Conservation (phyloP, 495 filamentous ascomycete species). For the Aspergillus sclerotiicarbonarius region DNA sequence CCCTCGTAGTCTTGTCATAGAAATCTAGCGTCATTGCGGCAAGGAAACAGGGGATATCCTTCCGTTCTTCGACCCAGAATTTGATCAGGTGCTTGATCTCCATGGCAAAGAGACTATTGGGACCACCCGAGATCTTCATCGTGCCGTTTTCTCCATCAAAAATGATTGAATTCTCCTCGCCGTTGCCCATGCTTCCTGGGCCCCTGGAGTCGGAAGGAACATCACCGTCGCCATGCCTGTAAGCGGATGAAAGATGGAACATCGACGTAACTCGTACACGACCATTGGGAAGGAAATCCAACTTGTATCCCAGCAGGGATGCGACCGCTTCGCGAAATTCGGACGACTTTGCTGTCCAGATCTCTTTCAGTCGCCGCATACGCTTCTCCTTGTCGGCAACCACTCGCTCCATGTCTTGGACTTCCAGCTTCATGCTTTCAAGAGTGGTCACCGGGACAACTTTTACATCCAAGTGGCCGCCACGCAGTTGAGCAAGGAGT, state of each 20-base stretch:
- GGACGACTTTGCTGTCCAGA: slow-evolving; percentile 80
- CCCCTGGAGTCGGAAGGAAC: slow-evolving; percentile 42
- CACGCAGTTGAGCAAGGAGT: slow-evolving; percentile 73
- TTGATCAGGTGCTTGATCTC: slow-evolving; percentile 79
- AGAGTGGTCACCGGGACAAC: slow-evolving; percentile 74
- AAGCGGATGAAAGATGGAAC: slow-evolving; percentile 62
- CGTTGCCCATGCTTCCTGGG: slow-evolving; percentile 58
- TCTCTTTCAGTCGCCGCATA: slow-evolving; percentile 79
- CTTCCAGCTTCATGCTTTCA: slow-evolving; percentile 66
- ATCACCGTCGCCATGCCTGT: slow-evolving; percentile 54
- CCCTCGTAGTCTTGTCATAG: slow-evolving; percentile 75
- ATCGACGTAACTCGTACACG: slow-evolving; percentile 82
- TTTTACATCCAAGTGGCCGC: slow-evolving; percentile 41
- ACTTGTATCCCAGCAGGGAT: slow-evolving; percentile 83
- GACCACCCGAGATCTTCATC: slow-evolving; percentile 95
- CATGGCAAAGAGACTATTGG: slow-evolving; percentile 77
- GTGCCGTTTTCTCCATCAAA: slow-evolving; percentile 96
- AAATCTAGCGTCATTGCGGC: slow-evolving; percentile 88
- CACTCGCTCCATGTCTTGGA: slow-evolving; percentile 65
- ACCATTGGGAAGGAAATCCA: slow-evolving; percentile 90
- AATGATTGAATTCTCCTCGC: slow-evolving; percentile 74
- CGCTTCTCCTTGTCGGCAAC: slow-evolving; percentile 84
- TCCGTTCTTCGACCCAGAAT: slow-evolving; percentile 91
- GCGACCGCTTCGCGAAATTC: slow-evolving; percentile 95
- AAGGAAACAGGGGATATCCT: slow-evolving; percentile 88